Evolutionary conservation across 208 protist species (phyloP), one percentile per base, ranked within the genome.

Genomic region (Leishmania turanica): DNA sequence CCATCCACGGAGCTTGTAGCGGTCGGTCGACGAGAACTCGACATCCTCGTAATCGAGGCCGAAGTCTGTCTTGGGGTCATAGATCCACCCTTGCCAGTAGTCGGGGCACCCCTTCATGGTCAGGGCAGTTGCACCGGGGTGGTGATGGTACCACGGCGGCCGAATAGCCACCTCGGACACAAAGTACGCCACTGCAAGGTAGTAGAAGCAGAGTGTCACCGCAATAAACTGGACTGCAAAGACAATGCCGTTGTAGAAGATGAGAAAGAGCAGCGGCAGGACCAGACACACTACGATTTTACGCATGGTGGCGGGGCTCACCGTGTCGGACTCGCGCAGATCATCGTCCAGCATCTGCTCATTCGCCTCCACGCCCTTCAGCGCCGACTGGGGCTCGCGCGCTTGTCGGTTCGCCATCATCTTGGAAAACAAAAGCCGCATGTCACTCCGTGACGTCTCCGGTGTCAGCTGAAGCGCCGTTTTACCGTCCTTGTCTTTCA

Each of bases 61-160:
- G 70, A 97, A 89, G 81, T 98, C 94, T 19, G 85, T 93, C 80
- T 92, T 92, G 31, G 96, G 96, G 86, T 98, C 88, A 80, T 92
- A 85, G 21, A 95, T 88, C 84, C 90, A 93, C 24, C 94, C 94
- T 74, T 96, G 92, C 94, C 96, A 98, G 88, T 98, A 97, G 40
- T 95, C 92, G 0, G 96, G 96, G 79, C 91, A 90, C 21, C 84
- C 86, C 54, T 86, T 77, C 85, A 89, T 88, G 17, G 90, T 92
- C 17, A 98, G 88, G 8, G 62, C 58, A 17, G 78, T 84, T 2
- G 91, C 89, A 8, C 85, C 88, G 69, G 94, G 94, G 58, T 89
- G 85, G 83, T 95, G 92, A 75, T 96, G 94, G 81, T 98, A 97
- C 96, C 96, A 98, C 74, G 96, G 96, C 27, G 96, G 96, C 1